Base-by-base conservation (phyloP, 352 stramenopile genomes). In the Phytopythium helicoides region DNA sequence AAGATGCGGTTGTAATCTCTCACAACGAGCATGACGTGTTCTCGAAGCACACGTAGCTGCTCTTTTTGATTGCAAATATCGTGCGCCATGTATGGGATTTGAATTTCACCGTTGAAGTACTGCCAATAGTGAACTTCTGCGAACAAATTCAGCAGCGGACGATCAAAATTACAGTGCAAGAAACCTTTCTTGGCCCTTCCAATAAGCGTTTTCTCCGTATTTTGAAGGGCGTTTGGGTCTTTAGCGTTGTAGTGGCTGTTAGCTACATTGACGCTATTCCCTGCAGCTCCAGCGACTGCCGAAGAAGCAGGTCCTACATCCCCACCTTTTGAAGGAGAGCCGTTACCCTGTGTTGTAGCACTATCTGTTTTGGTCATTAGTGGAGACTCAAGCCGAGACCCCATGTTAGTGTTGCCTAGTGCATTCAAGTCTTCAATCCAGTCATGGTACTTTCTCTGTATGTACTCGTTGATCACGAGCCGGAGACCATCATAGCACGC, bases 1-100 rank as follows among this genome's bases (percentile, higher is more conserved):
- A 98, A 67, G 47, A 98, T 98, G 18, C 84, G 80, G 61, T 98
- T 98, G 68, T 98, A 98, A 40, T 97, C 93, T 3, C 91, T 81
- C 10, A 98, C 92, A 19, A 98, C 88, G 0, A 97, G 77, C 88
- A 98, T 97, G 4, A 98, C 92, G 40, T 98, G 86, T 52, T 98
- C 94, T 14, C 91, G 73, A 35, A 97, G 67, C 18, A 97, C 73
- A 6, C 92, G 86, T 2, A 98, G 62, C 44, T 97, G 87, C 52
- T 96, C 86, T 60, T 94, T 92, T 54, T 97, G 88, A 56, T 97
- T 98, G 58, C 86, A 98, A 42, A 98, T 97, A 53, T 98, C 94
- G 50, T 97, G 90, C 3, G 94, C 94, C 58, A 96, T 88, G 69
- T 98, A 98, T 19, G 94, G 94, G 39, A 98, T 97, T 51, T 94